Percentiles rank a stretch among this genome's conserved stretches.
Conservation (phyloP, 2,329 filamentous ascomycete species). For the Beauveria varroae region DNA sequence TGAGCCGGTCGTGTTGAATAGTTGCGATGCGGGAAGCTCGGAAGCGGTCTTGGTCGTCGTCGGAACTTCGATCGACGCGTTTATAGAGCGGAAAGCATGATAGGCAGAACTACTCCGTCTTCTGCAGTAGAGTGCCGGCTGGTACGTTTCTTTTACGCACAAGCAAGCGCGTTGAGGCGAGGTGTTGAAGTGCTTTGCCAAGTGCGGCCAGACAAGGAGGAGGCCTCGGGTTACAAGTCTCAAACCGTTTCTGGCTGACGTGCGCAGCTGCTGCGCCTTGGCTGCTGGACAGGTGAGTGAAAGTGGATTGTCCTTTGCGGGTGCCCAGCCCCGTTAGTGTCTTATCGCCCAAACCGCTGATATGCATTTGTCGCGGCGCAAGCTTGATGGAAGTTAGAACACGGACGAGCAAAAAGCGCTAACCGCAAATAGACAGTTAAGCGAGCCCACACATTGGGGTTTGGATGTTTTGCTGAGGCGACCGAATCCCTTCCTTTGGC, state of each 20-base stretch:
- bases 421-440: slow-evolving; percentile 25
- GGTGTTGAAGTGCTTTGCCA: background rate
- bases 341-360: background rate
- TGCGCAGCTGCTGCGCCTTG: background rate
- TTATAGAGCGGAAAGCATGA: background rate
- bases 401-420: slow-evolving; percentile 14
- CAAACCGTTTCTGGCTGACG: slow-evolving; percentile 4
- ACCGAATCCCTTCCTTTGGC: background rate
- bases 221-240: background rate
- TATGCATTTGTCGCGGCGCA: background rate
- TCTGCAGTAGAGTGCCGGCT: background rate
- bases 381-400: background rate
- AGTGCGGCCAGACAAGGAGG: background rate
- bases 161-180: background rate
- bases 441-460: slow-evolving; percentile 34
- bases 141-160: background rate
- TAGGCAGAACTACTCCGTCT: background rate
- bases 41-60: background rate
- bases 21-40: slow-evolving; percentile 2
- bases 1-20: background rate
- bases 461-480: slow-evolving; percentile 7
- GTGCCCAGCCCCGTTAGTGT: background rate
- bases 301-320: background rate
- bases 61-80: background rate
- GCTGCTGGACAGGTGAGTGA: no score